phyloP scores from a whole-genome alignment of 1,284 basidiomycete species.

The Pseudozyma flocculosa region DNA sequence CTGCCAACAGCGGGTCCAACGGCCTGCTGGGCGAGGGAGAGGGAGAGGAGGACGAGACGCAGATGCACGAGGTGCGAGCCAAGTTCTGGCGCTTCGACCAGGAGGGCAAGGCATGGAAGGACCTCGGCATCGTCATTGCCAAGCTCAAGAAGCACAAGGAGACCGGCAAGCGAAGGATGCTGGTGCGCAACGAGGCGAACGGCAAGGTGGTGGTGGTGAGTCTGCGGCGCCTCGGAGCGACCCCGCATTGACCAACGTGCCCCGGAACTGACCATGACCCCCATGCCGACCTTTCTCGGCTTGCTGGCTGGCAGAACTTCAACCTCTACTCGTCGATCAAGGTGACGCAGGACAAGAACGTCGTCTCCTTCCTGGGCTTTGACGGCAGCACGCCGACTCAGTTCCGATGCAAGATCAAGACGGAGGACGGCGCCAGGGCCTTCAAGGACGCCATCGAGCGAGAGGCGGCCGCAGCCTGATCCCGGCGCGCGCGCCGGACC shows the following conservation, averaged over 20 bases:
- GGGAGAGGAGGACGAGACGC: constrained; percentile 48
- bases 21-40: constrained; percentile 43
- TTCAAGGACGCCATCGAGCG: constrained; percentile 36
- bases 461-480: constrained; percentile 3
- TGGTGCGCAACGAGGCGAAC: constrained; percentile 51
- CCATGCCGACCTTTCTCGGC: too few relatives aligned
- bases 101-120: constrained; percentile 37
- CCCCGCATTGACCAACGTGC: background rate
- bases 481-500: background rate
- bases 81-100: constrained; percentile 50
- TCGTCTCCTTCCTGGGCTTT: constrained; percentile 45
- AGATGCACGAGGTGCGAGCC: constrained; percentile 34
- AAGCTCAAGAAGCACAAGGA: constrained; percentile 40
- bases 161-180: constrained; percentile 33
- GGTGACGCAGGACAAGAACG: constrained; percentile 31
- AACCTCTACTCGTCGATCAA: constrained; percentile 34
- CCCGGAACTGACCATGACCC: too few relatives aligned
- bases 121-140: constrained; percentile 46
- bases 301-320: too few relatives aligned
- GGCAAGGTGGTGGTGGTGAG: constrained; percentile 32
- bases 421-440: constrained; percentile 29
- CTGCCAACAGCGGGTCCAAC: background rate
- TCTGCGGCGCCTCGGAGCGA: background rate
- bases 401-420: constrained; percentile 50
- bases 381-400: constrained; percentile 37